Evolutionary conservation across 768 basidiomycete genomes (phyloP).

Genomic region (Harrya chromipes): DNA sequence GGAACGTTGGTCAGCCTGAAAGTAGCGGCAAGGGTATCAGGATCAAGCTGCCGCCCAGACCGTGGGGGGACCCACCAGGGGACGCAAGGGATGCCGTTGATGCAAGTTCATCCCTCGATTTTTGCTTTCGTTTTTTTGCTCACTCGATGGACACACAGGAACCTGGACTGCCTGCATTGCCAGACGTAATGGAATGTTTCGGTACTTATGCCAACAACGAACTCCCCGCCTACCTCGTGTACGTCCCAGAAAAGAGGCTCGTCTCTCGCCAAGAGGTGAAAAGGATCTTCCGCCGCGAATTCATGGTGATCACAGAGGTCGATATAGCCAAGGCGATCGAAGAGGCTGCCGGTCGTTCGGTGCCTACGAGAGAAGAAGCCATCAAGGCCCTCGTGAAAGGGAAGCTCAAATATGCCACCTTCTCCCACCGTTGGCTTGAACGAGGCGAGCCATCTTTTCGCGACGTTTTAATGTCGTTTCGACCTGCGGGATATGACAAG

Average conservation of each 20-base stretch:
- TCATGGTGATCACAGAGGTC: slow-evolving; percentile 24
- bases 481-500: slow-evolving; percentile 26
- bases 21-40: slow-evolving; percentile 23
- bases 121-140: background rate
- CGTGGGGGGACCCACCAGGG: background rate
- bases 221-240: slow-evolving; percentile 27
- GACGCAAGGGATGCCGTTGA: background rate
- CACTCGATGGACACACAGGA: slow-evolving; percentile 8
- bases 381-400: slow-evolving; percentile 19
- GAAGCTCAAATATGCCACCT: slow-evolving; percentile 28
- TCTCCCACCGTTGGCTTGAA: slow-evolving; percentile 32
- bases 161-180: slow-evolving; percentile 11
- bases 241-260: slow-evolving; percentile 25
- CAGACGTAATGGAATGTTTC: slow-evolving; percentile 25
- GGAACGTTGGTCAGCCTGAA: slow-evolving; percentile 14
- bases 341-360: slow-evolving; percentile 20
- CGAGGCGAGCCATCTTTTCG: slow-evolving; percentile 29
- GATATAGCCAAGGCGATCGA: slow-evolving; percentile 18
- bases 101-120: background rate
- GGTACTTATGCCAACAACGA: slow-evolving; percentile 28
- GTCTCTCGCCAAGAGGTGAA: slow-evolving; percentile 32
- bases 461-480: slow-evolving; percentile 30
- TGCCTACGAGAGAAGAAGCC: slow-evolving; percentile 28
- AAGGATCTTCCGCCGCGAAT: slow-evolving; percentile 27
- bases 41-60: slow-evolving; percentile 19